Conservation (phyloP, 1,284 basidiomycete genomes). For the Entoloma clypeatum region DNA sequence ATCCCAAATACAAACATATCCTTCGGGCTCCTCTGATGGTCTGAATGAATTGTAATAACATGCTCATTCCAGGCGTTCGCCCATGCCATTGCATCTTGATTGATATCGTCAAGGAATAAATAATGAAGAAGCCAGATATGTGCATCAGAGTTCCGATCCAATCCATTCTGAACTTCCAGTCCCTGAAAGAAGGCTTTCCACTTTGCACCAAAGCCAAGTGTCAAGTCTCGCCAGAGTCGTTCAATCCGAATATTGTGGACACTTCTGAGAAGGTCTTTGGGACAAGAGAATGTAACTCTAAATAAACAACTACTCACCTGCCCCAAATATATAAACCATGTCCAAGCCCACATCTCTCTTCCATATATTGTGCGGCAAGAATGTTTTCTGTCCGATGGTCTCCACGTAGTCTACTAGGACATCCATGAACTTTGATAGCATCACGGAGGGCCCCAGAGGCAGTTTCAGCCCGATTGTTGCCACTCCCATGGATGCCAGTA, state of each 20-base stretch:
- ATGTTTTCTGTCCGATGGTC: constrained; percentile 34
- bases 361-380: constrained; percentile 26
- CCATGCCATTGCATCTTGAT: constrained; percentile 20
- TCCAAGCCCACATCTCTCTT: constrained; percentile 18
- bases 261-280: constrained; percentile 19
- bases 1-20: constrained; percentile 23
- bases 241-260: constrained; percentile 31
- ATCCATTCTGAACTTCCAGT: constrained; percentile 18
- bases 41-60: constrained; percentile 9
- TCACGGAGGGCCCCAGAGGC: constrained; percentile 28
- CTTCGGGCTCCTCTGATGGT: constrained; percentile 15
- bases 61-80: constrained; percentile 21
- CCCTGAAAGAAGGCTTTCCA: constrained; percentile 23
- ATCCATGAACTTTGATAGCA: constrained; percentile 17
- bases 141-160: constrained; percentile 6
- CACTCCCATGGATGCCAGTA: constrained; percentile 27
- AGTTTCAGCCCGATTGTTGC: constrained; percentile 29
- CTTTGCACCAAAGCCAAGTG: constrained; percentile 21
- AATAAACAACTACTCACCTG: constrained; percentile 19
- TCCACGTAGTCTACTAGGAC: constrained; percentile 22
- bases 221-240: constrained; percentile 32
- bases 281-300: background rate
- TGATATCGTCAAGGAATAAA: constrained; percentile 20
- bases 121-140: constrained; percentile 21
- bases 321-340: constrained; percentile 34